phyloP scores from a whole-genome alignment of 805 yeast species.

The Ogataea trehalophila region DNA sequence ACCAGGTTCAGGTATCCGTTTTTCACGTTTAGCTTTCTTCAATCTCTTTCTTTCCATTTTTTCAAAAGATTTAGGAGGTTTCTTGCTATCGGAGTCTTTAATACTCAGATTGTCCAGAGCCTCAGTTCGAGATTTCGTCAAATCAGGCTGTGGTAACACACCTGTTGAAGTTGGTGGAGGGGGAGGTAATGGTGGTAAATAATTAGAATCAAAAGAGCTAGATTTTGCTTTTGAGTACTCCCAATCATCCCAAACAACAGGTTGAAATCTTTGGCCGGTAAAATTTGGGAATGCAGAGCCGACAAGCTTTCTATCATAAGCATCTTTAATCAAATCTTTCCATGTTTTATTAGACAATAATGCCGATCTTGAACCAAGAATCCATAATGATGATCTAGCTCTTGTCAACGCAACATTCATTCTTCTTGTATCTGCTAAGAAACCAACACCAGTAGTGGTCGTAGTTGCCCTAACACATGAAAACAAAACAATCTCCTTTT shows the following conservation, averaged over 20 bases:
- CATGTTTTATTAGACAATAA: slow-evolving; percentile 65
- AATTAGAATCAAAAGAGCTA: not conserved
- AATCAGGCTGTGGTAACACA: not conserved
- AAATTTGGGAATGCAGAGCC: slow-evolving; percentile 23
- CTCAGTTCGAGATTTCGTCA: too few species aligned
- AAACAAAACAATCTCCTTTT: slow-evolving; percentile 87
- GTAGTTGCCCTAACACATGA: slow-evolving; percentile 89
- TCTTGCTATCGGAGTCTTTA: too few species aligned
- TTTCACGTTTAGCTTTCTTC: not conserved
- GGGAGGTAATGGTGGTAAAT: not conserved
- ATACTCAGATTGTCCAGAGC: too few species aligned
- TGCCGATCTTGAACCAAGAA: slow-evolving; percentile 74
- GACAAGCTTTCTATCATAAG: slow-evolving; percentile 40
- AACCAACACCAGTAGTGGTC: slow-evolving; percentile 57
- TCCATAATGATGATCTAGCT: slow-evolving; percentile 89
- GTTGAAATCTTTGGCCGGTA: slow-evolving; percentile 7
- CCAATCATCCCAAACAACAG: not conserved
- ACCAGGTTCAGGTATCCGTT: not conserved
- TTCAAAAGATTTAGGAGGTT: not conserved
- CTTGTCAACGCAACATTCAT: slow-evolving; percentile 97
- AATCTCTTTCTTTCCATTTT: not conserved
- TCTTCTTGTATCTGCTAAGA: slow-evolving; percentile 84
- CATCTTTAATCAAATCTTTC: slow-evolving; percentile 65
- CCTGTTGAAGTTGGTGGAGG: too few species aligned
- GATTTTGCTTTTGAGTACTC: not conserved